Evolutionary conservation across 352 stramenopile species (phyloP).

Genomic region (Pythium monospermum): DNA sequence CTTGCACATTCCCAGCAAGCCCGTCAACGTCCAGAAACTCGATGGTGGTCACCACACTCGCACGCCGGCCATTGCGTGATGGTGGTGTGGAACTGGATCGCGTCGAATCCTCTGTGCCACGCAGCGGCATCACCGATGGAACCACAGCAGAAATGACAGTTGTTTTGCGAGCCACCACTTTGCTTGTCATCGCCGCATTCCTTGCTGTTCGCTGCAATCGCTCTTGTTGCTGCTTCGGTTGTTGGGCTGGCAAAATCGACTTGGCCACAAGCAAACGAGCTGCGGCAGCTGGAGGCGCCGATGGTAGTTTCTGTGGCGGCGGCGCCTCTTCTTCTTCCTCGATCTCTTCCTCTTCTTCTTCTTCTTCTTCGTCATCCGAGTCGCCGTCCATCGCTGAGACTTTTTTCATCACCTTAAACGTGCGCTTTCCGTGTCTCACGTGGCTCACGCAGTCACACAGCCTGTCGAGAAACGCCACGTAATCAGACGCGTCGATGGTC

Average conservation of each 20-base stretch:
- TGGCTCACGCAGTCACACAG: constrained; percentile 37
- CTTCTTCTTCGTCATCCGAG: constrained; percentile 25
- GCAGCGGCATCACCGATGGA: too few species aligned
- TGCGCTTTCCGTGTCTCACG: constrained; percentile 21
- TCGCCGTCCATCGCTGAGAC: constrained; percentile 48
- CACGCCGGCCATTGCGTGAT: constrained; percentile 7
- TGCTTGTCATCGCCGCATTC: constrained; percentile 6
- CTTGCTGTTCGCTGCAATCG: constrained; percentile 6
- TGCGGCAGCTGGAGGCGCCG: not conserved
- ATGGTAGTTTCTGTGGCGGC: not conserved
- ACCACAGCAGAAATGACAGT: too few species aligned
- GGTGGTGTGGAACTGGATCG: too few species aligned
- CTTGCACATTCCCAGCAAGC: too few species aligned
- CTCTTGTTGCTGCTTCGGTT: constrained; percentile 1
- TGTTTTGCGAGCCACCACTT: not conserved
- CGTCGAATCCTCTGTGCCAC: not conserved
- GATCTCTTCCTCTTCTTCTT: constrained; percentile 28
- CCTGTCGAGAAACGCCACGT: constrained; percentile 45
- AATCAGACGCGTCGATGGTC: constrained; percentile 60
- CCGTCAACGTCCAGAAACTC: constrained; percentile 15
- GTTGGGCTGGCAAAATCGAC: constrained; percentile 1
- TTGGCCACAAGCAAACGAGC: constrained; percentile 10
- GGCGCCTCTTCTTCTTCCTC: constrained; percentile 9
- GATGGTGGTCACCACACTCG: constrained; percentile 21
- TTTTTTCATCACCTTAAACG: constrained; percentile 40